Evolutionary conservation across 768 basidiomycete species (phyloP).

Genomic region (Pisolithus albus): DNA sequence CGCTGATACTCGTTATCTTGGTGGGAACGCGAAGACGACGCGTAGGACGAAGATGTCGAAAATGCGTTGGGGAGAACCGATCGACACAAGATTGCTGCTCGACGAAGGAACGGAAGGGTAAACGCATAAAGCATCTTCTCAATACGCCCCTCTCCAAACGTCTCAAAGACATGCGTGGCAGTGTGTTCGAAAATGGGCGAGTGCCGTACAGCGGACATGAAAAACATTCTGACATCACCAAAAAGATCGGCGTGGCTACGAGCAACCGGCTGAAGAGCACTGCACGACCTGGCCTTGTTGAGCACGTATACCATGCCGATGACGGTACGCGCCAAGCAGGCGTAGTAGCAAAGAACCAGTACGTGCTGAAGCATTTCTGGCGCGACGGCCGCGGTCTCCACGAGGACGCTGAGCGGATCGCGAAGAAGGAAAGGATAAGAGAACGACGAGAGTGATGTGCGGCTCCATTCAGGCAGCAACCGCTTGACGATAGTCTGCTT

Average conservation of each 20-base stretch:
- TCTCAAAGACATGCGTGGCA: slow-evolving; percentile 69
- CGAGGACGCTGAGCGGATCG: slow-evolving; percentile 83
- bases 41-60: slow-evolving; percentile 33
- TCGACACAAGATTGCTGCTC: slow-evolving; percentile 78
- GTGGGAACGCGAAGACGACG: slow-evolving; percentile 20
- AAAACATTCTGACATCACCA: slow-evolving; percentile 81
- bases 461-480: slow-evolving; percentile 86
- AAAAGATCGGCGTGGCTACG: slow-evolving; percentile 68
- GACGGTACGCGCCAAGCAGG: slow-evolving; percentile 78
- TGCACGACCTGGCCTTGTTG: slow-evolving; percentile 60
- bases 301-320: slow-evolving; percentile 80
- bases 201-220: slow-evolving; percentile 85
- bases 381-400: slow-evolving; percentile 85
- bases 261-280: slow-evolving; percentile 34
- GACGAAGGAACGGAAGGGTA: slow-evolving; percentile 86
- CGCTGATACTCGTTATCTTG: slow-evolving; percentile 71
- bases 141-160: slow-evolving; percentile 77
- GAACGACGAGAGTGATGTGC: slow-evolving; percentile 74
- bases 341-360: slow-evolving; percentile 85
- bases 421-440: slow-evolving; percentile 82
- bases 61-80: slow-evolving; percentile 63
- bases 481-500: slow-evolving; percentile 86
- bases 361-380: slow-evolving; percentile 88
- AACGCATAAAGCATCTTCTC: slow-evolving; percentile 83
- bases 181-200: slow-evolving; percentile 84